Conservation (phyloP, 805 yeast genomes). For the Maudiozyma serrabonitensis region DNA sequence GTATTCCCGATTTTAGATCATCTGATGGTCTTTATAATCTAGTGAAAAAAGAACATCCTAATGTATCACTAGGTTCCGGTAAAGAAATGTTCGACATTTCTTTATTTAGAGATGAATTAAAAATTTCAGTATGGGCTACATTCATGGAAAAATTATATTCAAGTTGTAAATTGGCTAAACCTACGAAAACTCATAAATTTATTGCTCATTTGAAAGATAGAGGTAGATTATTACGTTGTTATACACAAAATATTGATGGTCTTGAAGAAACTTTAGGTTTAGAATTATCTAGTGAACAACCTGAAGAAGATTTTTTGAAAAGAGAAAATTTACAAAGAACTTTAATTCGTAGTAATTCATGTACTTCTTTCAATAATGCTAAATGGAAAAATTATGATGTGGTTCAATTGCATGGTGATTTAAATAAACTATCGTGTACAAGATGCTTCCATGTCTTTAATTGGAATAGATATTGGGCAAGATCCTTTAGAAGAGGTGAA, state of each 20-base stretch:
- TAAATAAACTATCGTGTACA: constrained; percentile 69
- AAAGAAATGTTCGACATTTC: constrained; percentile 87
- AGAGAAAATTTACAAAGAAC: constrained; percentile 5
- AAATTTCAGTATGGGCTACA: constrained; percentile 68
- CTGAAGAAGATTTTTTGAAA: constrained; percentile 1
- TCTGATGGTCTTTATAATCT: constrained; percentile 71
- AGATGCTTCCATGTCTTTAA: constrained; percentile 46
- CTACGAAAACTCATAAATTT: constrained; percentile 79
- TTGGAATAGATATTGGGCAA: constrained; percentile 51
- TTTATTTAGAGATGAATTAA: constrained; percentile 56
- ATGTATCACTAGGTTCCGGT: constrained; percentile 56
- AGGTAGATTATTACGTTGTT: constrained; percentile 69
- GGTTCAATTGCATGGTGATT: constrained; percentile 85
- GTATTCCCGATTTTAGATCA: constrained; percentile 92
- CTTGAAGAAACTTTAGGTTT: constrained; percentile 62
- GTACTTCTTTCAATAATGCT: constrained; percentile 1
- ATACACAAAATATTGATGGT: constrained; percentile 93
- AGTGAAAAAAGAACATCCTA: constrained; percentile 55
- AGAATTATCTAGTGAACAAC: constrained; percentile 40
- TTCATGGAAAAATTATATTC: constrained; percentile 77
- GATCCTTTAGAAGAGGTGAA: constrained; percentile 45
- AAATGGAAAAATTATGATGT: constrained; percentile 63
- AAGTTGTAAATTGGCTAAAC: constrained; percentile 54
- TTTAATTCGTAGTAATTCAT: constrained; percentile 1
- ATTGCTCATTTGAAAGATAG: constrained; percentile 48